These are phyloP conservation scores for Blepharisma undulans DNA, from an alignment of 169 alveolate species.

Conservation along the genomic window DNA sequence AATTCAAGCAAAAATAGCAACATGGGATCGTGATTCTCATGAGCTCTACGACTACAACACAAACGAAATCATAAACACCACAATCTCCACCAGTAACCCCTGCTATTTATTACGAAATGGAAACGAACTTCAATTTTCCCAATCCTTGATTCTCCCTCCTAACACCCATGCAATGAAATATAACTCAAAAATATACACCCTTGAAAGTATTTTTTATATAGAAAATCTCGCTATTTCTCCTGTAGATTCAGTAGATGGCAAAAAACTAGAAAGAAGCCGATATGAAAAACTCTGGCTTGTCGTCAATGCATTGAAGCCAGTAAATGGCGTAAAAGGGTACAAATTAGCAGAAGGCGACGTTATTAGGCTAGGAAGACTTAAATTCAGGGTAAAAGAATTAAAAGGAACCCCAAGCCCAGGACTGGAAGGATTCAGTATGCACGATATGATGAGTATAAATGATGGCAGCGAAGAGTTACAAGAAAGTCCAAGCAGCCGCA, in stretches of 20 bases:
- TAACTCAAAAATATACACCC: neutral
- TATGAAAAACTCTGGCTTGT: slow-evolving; percentile 62
- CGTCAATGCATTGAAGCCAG: slow-evolving; percentile 49
- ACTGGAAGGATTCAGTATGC: neutral
- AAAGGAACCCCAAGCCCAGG: slow-evolving; percentile 19
- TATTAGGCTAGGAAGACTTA: slow-evolving; percentile 64
- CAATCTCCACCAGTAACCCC: slow-evolving; percentile 13
- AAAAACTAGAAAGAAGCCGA: neutral
- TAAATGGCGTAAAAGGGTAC: slow-evolving; percentile 42
- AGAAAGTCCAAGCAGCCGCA: neutral
- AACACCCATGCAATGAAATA: neutral
- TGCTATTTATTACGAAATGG: slow-evolving; percentile 38
- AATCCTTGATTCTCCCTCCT: neutral
- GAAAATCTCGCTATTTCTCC: neutral
- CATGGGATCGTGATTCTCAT: slow-evolving; percentile 63
- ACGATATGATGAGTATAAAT: neutral
- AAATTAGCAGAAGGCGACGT: slow-evolving; percentile 63
- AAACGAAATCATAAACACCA: slow-evolving; percentile 53
- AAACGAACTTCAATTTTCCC: neutral
- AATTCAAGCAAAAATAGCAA: slow-evolving; percentile 20
- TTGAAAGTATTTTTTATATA: neutral
- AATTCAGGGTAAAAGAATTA: slow-evolving; percentile 67
- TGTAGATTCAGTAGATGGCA: neutral
- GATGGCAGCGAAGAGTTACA: neutral
- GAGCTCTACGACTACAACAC: slow-evolving; percentile 61